Conservation (phyloP, 208 protist species). For the Acanthamoeba divionensis region DNA sequence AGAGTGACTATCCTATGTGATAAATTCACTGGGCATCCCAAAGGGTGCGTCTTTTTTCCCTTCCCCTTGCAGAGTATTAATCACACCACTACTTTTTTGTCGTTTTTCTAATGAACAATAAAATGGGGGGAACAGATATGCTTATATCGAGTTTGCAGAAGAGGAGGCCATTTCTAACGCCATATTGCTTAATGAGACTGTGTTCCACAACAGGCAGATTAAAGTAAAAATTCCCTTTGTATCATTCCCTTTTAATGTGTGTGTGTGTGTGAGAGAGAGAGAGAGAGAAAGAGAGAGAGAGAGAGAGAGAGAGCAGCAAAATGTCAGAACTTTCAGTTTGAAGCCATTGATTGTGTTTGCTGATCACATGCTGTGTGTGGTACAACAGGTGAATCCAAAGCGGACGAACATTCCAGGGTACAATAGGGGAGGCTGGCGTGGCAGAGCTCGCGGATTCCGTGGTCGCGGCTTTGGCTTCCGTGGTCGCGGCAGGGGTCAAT, state of each 20-base stretch:
- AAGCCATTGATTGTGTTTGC: too few relatives aligned
- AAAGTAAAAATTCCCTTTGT: too few relatives aligned
- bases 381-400: slow-evolving; percentile 63
- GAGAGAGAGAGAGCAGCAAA: background rate
- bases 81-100: background rate
- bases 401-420: slow-evolving; percentile 38
- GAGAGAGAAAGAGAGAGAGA: background rate
- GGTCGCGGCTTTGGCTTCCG: background rate
- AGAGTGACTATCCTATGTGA: slow-evolving; percentile 70
- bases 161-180: slow-evolving; percentile 62
- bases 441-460: background rate
- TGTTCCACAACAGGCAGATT: slow-evolving; percentile 66
- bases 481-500: background rate
- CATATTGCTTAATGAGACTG: slow-evolving; percentile 62
- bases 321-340: too few relatives aligned
- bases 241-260: background rate
- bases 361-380: too few relatives aligned
- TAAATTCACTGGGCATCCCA: slow-evolving; percentile 61
- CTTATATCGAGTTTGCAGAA: slow-evolving; percentile 72
- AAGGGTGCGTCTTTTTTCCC: slow-evolving; percentile 18
- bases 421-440: background rate
- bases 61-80: background rate
- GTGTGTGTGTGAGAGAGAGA: background rate
- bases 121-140: slow-evolving; percentile 2
- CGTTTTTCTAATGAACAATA: background rate